Evolutionary conservation across 1,284 basidiomycete species (phyloP), one percentile per base, ranked within the genome.

Genomic region (Volvariella volvacea): DNA sequence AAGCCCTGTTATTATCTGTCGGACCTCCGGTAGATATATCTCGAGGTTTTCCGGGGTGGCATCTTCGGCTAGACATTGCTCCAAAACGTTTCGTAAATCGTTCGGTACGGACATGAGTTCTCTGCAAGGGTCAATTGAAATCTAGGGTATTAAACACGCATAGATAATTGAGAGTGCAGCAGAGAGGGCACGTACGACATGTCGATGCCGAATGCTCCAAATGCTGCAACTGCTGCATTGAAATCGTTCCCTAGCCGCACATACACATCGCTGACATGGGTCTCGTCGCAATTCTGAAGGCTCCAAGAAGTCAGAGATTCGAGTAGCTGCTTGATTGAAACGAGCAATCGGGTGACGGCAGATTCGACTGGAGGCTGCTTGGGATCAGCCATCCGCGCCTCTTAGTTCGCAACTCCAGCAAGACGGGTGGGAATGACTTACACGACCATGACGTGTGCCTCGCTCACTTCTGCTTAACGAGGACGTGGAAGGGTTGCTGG

Each of bases 211-310:
- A 86, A 92, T 17, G 78, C 72, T 8, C 78, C 76, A 63, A 99
- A 99, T 1, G 94, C 92, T 43, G 84, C 77, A 31, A 94, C 90
- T 20, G 93, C 93, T 15, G 83, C 80, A 61, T 97, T 97, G 71
- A 99, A 98, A 59, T 97, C 94, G 64, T 99, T 98, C 16, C 95
- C 95, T 15, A 99, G 74, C 39, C 86, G 80, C 43, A 99, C 96
- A 63, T 99, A 99, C 46, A 96, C 88, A 63, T 98, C 92, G 70
- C 92, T 96, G 54, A 99, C 93, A 55, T 90, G 72, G 21, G 70
- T 71, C 60, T 99, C 95, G 44, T 81, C 74, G 49, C 90, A 75
- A 50, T 83, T 73, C 39, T 80, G 69, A 45, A 77, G 74, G 57
- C 89, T 90, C 93, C 93, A 97, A 65, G 83, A 73, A 8, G 92